These are phyloP conservation scores for Camelina sativa DNA, from an alignment of 345 rosid genomes.

Conservation along the genomic window DNA sequence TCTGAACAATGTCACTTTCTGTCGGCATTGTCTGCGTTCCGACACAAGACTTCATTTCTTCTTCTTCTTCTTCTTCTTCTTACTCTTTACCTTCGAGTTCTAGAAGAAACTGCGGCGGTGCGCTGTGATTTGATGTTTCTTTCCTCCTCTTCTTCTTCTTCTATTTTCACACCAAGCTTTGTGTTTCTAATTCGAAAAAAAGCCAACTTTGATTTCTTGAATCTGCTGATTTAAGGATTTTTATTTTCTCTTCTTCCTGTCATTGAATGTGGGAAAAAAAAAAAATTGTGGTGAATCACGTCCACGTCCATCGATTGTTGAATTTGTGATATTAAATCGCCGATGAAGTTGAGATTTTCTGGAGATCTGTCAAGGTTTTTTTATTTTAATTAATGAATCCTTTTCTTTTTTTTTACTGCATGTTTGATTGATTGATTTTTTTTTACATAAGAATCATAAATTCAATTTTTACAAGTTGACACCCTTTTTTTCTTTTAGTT, in stretches of 20 bases:
- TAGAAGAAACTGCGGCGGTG: constrained; percentile 50
- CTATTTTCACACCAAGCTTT: constrained; percentile 7
- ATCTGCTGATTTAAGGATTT: constrained; percentile 26
- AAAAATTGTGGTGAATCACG: constrained; percentile 18
- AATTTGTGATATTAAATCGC: constrained; percentile 44
- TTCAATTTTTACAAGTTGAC: constrained; percentile 41
- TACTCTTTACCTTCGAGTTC: constrained; percentile 43
- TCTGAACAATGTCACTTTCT: constrained; percentile 88
- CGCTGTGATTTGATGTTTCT: constrained; percentile 46
- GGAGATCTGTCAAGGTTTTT: constrained; percentile 48
- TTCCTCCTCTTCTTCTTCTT: constrained; percentile 14
- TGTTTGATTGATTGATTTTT: constrained; percentile 35
- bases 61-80: constrained; percentile 10
- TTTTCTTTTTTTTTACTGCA: constrained; percentile 27
- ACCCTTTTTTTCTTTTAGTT: constrained; percentile 19
- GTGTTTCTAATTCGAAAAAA: constrained; percentile 14
- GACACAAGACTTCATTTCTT: constrained; percentile 56
- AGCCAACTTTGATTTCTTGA: constrained; percentile 10
- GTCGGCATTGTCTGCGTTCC: constrained; percentile 89
- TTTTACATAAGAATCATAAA: constrained; percentile 8
- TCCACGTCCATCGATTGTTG: constrained; percentile 37
- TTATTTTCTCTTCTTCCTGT: neutral
- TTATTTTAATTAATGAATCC: neutral
- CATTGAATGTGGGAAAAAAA: constrained; percentile 44
- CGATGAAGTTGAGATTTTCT: constrained; percentile 62